Conservation (phyloP, 768 basidiomycete species). For the Nevesoporus exiguus region DNA sequence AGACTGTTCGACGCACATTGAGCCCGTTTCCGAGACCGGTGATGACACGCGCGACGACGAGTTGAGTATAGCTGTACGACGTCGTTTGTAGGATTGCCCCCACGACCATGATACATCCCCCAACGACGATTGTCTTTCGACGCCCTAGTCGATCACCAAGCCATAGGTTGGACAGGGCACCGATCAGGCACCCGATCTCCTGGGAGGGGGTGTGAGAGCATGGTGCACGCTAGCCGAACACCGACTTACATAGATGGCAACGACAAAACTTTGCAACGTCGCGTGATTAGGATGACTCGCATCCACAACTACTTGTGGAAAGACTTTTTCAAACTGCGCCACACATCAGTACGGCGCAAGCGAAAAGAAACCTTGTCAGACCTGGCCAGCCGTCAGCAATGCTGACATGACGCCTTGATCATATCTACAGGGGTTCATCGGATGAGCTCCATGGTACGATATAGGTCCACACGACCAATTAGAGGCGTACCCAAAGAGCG, state of each 20-base stretch:
- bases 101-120: conserved; percentile 52
- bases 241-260: conserved; percentile 51
- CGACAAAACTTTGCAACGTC: conserved; percentile 55
- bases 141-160: conserved; percentile 59
- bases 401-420: conserved; percentile 75
- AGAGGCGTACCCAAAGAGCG: conserved; percentile 51
- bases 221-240: not conserved
- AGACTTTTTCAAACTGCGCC: conserved; percentile 52
- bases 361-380: conserved; percentile 14
- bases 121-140: conserved; percentile 53
- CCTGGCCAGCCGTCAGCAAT: conserved; percentile 53
- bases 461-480: not conserved
- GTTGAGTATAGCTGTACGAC: conserved; percentile 55
- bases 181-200: conserved; percentile 64
- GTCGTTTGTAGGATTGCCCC: conserved; percentile 60
- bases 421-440: conserved; percentile 37
- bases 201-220: conserved; percentile 19
- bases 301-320: conserved; percentile 50
- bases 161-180: conserved; percentile 61
- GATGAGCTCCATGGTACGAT: not conserved
- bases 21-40: conserved; percentile 67
- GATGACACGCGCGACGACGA: conserved; percentile 57
- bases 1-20: conserved; percentile 37
- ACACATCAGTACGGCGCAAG: conserved; percentile 1
- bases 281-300: conserved; percentile 41